Evolutionary conservation across 2,329 filamentous ascomycete genomes (phyloP).

Genomic region (Talaromyces albobiverticillius): DNA sequence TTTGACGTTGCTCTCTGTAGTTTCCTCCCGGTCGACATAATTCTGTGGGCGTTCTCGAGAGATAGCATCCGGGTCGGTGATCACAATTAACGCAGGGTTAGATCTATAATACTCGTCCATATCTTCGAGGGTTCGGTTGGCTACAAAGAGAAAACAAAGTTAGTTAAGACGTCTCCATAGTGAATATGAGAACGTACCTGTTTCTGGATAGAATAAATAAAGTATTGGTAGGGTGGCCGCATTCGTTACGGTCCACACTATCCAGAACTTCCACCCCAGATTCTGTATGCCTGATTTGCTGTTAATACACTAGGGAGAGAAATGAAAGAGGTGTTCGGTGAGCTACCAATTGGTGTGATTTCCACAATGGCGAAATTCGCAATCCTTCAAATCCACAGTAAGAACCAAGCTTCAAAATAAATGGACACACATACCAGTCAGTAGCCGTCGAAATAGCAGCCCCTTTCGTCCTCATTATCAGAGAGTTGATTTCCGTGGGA

Average conservation of each 20-base stretch:
- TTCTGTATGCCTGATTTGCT: too few relatives aligned
- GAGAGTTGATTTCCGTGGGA: too few relatives aligned
- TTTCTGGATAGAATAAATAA: conserved; percentile 23
- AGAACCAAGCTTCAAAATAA: too few relatives aligned
- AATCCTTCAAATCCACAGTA: too few relatives aligned
- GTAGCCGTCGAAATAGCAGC: too few relatives aligned
- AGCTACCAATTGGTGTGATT: conserved; percentile 19
- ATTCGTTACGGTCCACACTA: conserved; percentile 23
- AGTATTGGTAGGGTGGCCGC: conserved; percentile 19
- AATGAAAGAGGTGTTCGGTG: too few relatives aligned
- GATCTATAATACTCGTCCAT: conserved; percentile 33
- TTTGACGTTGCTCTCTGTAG: too few relatives aligned
- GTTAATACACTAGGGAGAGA: too few relatives aligned
- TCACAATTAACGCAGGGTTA: conserved; percentile 42
- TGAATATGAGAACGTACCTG: not conserved
- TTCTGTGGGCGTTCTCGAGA: conserved; percentile 43
- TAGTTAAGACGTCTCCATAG: too few relatives aligned
- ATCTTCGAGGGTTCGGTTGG: conserved; percentile 20
- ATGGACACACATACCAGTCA: too few relatives aligned
- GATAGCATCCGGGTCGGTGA: conserved; percentile 47
- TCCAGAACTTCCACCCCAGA: conserved; percentile 22
- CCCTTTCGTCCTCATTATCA: too few relatives aligned
- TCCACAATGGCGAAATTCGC: conserved; percentile 18
- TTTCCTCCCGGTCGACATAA: too few relatives aligned
- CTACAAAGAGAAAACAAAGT: not conserved